Evolutionary conservation across 2,329 filamentous ascomycete genomes (phyloP).

Genomic region (Fonsecaea erecta): DNA sequence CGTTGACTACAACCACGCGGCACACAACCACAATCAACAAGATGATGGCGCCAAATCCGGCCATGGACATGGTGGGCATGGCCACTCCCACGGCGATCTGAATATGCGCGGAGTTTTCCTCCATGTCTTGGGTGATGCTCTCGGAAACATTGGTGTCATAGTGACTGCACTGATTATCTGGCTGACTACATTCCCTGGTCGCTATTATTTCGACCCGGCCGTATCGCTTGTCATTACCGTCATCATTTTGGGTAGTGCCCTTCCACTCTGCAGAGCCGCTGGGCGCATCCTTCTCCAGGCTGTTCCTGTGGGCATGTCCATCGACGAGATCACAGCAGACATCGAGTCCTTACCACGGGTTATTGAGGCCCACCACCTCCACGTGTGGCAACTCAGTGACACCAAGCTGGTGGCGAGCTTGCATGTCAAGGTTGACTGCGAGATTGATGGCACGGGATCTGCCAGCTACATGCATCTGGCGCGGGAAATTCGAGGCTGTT

Average conservation of each 20-base stretch:
- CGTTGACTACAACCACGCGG: constrained; percentile 59
- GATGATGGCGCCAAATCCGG: constrained; percentile 55
- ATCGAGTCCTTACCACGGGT: constrained; percentile 85
- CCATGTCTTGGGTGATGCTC: constrained; percentile 59
- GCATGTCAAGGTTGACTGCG: constrained; percentile 89
- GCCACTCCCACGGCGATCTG: constrained; percentile 83
- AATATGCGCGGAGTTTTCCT: constrained; percentile 84
- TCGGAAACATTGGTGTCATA: constrained; percentile 56
- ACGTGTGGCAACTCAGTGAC: constrained; percentile 97
- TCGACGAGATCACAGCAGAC: constrained; percentile 90
- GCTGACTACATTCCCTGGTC: constrained; percentile 80
- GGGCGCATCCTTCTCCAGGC: constrained; percentile 88
- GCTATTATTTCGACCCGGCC: constrained; percentile 85
- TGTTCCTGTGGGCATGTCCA: constrained; percentile 82
- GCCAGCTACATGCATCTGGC: constrained; percentile 89
- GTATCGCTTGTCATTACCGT: constrained; percentile 94
- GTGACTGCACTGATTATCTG: constrained; percentile 82
- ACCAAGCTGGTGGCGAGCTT: constrained; percentile 92
- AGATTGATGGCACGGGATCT: constrained; percentile 78
- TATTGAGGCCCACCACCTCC: constrained; percentile 89
- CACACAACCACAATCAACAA: constrained; percentile 81
- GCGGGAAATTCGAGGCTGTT: constrained; percentile 78
- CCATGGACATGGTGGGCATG: constrained; percentile 64
- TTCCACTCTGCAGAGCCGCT: constrained; percentile 57
- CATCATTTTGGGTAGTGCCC: constrained; percentile 63